Evolutionary conservation across 306 rosid species (phyloP).

Genomic region (Astragalus glycyphyllos): DNA sequence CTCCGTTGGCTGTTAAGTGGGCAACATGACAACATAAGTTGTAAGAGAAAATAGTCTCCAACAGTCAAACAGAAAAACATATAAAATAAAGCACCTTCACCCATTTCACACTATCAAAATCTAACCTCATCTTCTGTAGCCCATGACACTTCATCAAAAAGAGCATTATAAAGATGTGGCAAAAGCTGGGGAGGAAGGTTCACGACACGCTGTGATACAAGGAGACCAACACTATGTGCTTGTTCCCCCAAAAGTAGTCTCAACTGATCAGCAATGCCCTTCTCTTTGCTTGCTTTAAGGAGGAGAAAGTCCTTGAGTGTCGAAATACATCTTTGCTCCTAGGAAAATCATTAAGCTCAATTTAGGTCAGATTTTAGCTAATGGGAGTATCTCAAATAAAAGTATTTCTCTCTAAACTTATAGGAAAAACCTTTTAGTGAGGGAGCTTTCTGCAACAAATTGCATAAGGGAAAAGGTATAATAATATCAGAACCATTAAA

Average conservation of each 20-base stretch:
- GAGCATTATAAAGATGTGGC: constrained; percentile 84
- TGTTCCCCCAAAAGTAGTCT: constrained; percentile 65
- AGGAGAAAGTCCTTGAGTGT: constrained; percentile 73
- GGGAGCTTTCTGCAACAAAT: too few species aligned
- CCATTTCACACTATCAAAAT: constrained; percentile 37
- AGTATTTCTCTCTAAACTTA: not conserved
- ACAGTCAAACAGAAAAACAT: constrained; percentile 23
- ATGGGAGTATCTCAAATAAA: constrained; percentile 1
- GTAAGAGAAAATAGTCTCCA: constrained; percentile 19
- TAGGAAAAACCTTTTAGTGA: too few species aligned
- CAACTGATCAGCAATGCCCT: constrained; percentile 51
- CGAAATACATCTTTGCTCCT: constrained; percentile 68
- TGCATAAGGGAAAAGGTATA: too few species aligned
- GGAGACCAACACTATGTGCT: constrained; percentile 58
- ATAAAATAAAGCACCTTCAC: constrained; percentile 34
- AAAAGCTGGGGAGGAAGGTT: constrained; percentile 88
- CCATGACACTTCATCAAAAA: constrained; percentile 88
- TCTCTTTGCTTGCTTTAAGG: constrained; percentile 57
- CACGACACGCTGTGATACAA: constrained; percentile 79
- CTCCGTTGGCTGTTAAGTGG: constrained; percentile 68
- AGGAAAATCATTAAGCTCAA: constrained; percentile 19
- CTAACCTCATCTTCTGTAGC: constrained; percentile 97
- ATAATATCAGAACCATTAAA: too few species aligned
- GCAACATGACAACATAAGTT: constrained; percentile 43
- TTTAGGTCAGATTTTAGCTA: not conserved